Base-by-base conservation (phyloP, 495 filamentous ascomycete species). In the Hypomontagnella submonticulosa region DNA sequence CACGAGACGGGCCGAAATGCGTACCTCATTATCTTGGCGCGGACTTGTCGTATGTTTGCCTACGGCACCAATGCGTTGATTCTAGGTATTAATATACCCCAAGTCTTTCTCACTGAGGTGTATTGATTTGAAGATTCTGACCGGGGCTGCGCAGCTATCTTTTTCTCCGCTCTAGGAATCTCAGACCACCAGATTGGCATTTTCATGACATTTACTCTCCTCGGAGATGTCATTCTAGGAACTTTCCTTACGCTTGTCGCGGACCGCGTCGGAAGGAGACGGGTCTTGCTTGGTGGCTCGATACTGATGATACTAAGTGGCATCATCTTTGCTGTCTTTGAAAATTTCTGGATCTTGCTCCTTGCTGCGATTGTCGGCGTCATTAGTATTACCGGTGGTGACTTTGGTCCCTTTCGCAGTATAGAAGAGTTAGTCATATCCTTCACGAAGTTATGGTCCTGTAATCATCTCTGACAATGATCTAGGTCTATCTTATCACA, bases 191-290 rank as follows among this genome's bases (percentile, higher is more conserved):
- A 80, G n/a, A 93, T 90, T 41, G 92, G 92, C 12, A 80, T 93
- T 4, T 95, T 96, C 74, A 96, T 96, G 91, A 92, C 90, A 3
- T 76, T 94, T 46, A 97, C 92, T 0, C 76, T 96, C 52, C 76
- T 90, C 13, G 92, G 92, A 23, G 92, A 97, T 78, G 88, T 91
- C 1, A 63, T 87, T 20, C 88, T 96, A 57, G 92, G 90, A 50
- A 87, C 92, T 15, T 68, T 89, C 19, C 81, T 97, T 19, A 92
- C 92, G 0, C 76, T 92, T 2, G 85, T 90, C 56, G 91, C 92
- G 2, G 92, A 96, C 78, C 75, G 80, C 0, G 73, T 93, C 49
- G 92, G 92, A 9, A 82, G 92, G 49, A 86, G 87, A 57, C 82
- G 80, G 4, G 87, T 89, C n/a, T 75, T 96, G n/a, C 73, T 84